Percentiles rank a stretch among this genome's conserved stretches.
phyloP scores from a whole-genome alignment of 805 yeast species.

The Metschnikowia kunwiensis region DNA sequence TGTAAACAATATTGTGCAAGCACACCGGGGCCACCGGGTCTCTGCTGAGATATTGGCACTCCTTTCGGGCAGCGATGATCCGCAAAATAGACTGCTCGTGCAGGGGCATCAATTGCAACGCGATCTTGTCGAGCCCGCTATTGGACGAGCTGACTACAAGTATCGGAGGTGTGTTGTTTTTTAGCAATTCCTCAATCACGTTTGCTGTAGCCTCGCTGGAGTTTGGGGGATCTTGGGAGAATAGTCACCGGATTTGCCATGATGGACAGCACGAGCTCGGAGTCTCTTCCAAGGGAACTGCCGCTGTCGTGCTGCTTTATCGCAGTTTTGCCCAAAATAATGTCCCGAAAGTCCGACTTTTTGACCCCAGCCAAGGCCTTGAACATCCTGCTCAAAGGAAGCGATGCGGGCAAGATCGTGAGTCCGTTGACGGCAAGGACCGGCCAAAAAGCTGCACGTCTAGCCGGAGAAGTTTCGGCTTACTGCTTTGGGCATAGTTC shows the following conservation, averaged over 20 bases:
- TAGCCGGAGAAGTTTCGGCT: slow-evolving; percentile 30
- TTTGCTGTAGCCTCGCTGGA: slow-evolving; percentile 40
- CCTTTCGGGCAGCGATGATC: slow-evolving; percentile 56
- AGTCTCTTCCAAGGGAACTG: slow-evolving; percentile 25
- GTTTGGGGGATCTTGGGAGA: slow-evolving; percentile 40
- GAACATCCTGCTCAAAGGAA: slow-evolving; percentile 58
- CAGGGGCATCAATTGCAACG: slow-evolving; percentile 54
- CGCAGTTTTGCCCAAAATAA: slow-evolving; percentile 54
- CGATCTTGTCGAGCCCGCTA: slow-evolving; percentile 70
- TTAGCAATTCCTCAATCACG: slow-evolving; percentile 49
- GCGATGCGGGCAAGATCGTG: slow-evolving; percentile 55
- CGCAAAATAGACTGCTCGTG: slow-evolving; percentile 51
- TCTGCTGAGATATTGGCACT: slow-evolving; percentile 51
- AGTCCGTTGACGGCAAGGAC: slow-evolving; percentile 34
- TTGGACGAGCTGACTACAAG: slow-evolving; percentile 72
- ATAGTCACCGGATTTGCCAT: slow-evolving; percentile 47
- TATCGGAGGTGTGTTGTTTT: slow-evolving; percentile 55
- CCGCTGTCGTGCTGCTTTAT: slow-evolving; percentile 49
- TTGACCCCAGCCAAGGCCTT: slow-evolving; percentile 59
- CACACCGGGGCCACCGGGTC: slow-evolving; percentile 59
- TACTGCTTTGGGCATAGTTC: too few relatives aligned
- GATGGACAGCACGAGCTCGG: slow-evolving; percentile 45
- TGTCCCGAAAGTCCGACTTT: slow-evolving; percentile 47
- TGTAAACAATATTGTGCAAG: slow-evolving; percentile 56
- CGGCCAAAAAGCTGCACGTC: slow-evolving; percentile 49